Evolutionary conservation across 441 rosid genomes (phyloP).

Genomic region (Pelargonium australe): DNA sequence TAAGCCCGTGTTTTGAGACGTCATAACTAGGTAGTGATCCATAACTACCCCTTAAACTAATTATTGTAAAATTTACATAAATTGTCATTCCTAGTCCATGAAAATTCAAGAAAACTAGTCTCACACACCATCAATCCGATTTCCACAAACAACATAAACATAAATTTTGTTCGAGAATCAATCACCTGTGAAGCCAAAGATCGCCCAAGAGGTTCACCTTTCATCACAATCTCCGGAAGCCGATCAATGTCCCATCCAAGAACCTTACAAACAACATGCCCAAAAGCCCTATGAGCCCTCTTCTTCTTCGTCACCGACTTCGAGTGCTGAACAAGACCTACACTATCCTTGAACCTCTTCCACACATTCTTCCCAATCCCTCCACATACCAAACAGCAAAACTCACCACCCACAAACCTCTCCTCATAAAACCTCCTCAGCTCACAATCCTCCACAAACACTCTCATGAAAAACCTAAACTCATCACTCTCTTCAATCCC

Average conservation of each 20-base stretch:
- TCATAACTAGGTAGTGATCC: too few species aligned
- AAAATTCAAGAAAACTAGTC: not conserved
- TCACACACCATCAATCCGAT: not conserved
- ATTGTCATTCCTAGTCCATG: too few species aligned
- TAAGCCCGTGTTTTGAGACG: too few species aligned
- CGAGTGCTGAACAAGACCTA: constrained; percentile 59
- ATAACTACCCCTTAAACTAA: too few species aligned
- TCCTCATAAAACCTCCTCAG: constrained; percentile 56
- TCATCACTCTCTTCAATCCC: constrained; percentile 28
- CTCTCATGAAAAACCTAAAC: constrained; percentile 35
- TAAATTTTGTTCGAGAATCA: constrained; percentile 1
- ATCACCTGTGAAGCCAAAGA: constrained; percentile 11
- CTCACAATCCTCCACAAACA: constrained; percentile 44
- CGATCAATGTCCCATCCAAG: constrained; percentile 68
- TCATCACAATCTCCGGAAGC: constrained; percentile 39
- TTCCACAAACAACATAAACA: constrained; percentile 21
- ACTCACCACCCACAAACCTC: constrained; percentile 43
- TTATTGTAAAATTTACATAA: too few species aligned
- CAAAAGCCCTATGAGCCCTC: constrained; percentile 57
- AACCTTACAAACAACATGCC: constrained; percentile 60
- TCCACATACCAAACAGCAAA: constrained; percentile 67
- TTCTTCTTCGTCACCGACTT: constrained; percentile 46
- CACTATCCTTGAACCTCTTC: constrained; percentile 49
- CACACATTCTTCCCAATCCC: constrained; percentile 39
- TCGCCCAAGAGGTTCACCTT: constrained; percentile 37